phyloP scores from a whole-genome alignment of 371 early-diverging fungal genomes.

The Mortierella sp. region DNA sequence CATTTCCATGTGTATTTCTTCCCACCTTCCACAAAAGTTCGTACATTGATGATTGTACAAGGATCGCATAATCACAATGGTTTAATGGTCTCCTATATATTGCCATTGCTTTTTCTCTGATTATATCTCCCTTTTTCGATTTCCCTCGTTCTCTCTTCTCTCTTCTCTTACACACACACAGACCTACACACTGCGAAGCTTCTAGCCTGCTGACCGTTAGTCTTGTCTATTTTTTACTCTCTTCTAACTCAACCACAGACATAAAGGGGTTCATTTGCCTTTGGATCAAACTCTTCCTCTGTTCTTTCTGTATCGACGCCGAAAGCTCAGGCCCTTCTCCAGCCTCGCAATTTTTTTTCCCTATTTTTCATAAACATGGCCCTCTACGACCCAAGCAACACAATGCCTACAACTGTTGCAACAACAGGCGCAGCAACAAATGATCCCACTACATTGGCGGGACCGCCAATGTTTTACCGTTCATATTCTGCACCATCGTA shows the following conservation, averaged over 20 bases:
- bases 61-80: no score
- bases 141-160: background rate
- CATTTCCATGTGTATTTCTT: background rate
- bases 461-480: conserved; percentile 26
- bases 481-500: conserved; percentile 42
- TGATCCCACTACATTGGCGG: background rate
- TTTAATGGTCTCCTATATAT: background rate
- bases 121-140: background rate
- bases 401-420: background rate
- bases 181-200: background rate
- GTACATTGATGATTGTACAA: background rate
- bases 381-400: conserved; percentile 5
- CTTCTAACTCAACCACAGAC: background rate
- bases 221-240: conserved; percentile 7
- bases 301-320: background rate
- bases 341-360: background rate
- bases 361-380: conserved; percentile 4
- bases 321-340: background rate
- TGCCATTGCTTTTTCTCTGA: background rate
- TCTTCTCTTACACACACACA: background rate
- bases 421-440: background rate
- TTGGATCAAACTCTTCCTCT: background rate
- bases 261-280: conserved; percentile 7
- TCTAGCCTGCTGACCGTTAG: conserved; percentile 3
- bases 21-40: background rate